Evolutionary conservation across 2,329 filamentous ascomycete genomes (phyloP).

Genomic region (Graphilbum fragrans): DNA sequence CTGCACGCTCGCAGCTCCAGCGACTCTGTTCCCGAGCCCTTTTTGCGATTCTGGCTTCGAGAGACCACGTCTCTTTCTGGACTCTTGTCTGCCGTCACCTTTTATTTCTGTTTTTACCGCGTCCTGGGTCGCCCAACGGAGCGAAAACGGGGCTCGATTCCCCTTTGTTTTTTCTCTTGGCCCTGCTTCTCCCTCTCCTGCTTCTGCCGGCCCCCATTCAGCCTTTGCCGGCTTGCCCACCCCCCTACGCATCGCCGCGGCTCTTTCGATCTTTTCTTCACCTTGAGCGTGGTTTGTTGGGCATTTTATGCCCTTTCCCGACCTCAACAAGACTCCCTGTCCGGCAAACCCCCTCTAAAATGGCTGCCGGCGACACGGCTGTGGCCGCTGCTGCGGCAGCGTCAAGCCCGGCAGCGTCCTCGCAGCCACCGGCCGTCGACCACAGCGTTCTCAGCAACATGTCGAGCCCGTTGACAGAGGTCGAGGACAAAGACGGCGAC

Average conservation of each 20-base stretch:
- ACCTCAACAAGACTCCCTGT: not conserved
- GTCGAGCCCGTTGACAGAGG: constrained; percentile 87
- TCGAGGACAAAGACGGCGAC: constrained; percentile 67
- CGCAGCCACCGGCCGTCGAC: constrained; percentile 28
- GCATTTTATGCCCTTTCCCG: not conserved
- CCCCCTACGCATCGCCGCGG: too few relatives aligned
- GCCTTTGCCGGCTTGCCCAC: too few relatives aligned
- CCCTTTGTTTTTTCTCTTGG: not conserved
- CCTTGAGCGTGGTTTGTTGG: too few relatives aligned
- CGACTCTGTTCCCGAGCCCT: not conserved
- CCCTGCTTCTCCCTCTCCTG: not conserved
- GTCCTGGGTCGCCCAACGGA: too few relatives aligned
- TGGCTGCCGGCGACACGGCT: constrained; percentile 39
- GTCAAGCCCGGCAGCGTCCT: constrained; percentile 31
- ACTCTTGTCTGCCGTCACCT: too few relatives aligned
- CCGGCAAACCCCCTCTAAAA: constrained; percentile 19
- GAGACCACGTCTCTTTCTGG: too few relatives aligned
- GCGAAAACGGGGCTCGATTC: too few relatives aligned
- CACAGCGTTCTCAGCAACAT: constrained; percentile 52
- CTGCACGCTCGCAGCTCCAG: not conserved
- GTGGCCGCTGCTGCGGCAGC: constrained; percentile 25
- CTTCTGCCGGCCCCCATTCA: too few relatives aligned
- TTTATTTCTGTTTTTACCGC: not conserved
- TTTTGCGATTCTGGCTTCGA: not conserved
- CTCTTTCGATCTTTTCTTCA: too few relatives aligned